phyloP scores from a whole-genome alignment of 768 basidiomycete species.

The Boletus reticulatus region DNA sequence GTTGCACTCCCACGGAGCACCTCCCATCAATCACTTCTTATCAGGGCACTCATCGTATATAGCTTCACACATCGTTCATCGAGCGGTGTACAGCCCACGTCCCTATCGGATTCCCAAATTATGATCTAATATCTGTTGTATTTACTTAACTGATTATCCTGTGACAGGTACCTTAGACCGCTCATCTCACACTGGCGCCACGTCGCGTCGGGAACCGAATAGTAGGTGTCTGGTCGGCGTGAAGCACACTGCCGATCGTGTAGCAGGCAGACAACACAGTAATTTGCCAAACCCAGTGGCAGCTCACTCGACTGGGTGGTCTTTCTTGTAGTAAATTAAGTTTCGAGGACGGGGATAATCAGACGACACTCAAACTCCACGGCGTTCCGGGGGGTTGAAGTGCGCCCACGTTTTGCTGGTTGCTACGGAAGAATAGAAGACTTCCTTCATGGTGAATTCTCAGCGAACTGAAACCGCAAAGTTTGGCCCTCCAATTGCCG shows the following conservation, averaged over 20 bases:
- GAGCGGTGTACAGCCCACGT: constrained; percentile 24
- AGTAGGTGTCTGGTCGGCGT: constrained; percentile 8
- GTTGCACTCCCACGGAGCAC: constrained; percentile 29
- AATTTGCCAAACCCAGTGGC: neutral
- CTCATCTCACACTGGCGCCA: constrained; percentile 16
- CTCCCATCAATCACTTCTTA: constrained; percentile 54
- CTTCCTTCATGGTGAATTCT: constrained; percentile 28
- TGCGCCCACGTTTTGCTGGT: constrained; percentile 28
- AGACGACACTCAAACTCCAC: constrained; percentile 23
- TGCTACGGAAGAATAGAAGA: constrained; percentile 32
- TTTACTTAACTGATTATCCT: constrained; percentile 13
- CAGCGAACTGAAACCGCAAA: constrained; percentile 13
- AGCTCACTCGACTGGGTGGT: neutral
- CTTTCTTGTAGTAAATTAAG: neutral
- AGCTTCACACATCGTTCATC: constrained; percentile 32
- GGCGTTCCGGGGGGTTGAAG: constrained; percentile 18
- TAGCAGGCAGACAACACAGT: neutral
- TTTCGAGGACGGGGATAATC: constrained; percentile 14
- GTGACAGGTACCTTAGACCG: constrained; percentile 21
- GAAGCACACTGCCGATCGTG: constrained; percentile 22
- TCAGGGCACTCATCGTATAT: constrained; percentile 40
- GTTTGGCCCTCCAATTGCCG: constrained; percentile 16
- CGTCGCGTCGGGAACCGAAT: constrained; percentile 17
- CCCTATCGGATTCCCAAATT: constrained; percentile 31
- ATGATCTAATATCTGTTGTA: constrained; percentile 18